Conservation (phyloP, 1,284 basidiomycete genomes). For the Melampsora americana region DNA sequence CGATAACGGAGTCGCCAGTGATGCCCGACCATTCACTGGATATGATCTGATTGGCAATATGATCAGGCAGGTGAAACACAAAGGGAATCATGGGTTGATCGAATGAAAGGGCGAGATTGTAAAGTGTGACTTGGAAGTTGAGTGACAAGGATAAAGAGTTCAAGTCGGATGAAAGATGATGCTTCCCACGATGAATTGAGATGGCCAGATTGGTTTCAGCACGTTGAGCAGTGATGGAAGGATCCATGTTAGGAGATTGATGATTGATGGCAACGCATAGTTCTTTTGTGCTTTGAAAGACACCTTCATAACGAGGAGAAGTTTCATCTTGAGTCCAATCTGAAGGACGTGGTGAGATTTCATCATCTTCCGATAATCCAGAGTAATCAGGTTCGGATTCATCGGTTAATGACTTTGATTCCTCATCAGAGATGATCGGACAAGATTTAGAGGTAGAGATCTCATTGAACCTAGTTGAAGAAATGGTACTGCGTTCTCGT, state of each 20-base stretch:
- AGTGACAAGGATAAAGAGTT: constrained; percentile 14
- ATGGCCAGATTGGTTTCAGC: constrained; percentile 16
- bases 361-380: constrained; percentile 22
- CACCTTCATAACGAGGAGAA: constrained; percentile 30
- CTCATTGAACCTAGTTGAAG: constrained; percentile 4
- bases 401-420: constrained; percentile 28
- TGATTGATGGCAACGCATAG: constrained; percentile 14
- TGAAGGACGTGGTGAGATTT: background rate
- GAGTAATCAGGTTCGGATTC: constrained; percentile 43
- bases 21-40: constrained; percentile 35
- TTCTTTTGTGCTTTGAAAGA: constrained; percentile 41
- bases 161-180: background rate
- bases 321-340: constrained; percentile 37
- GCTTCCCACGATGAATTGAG: constrained; percentile 28
- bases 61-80: constrained; percentile 29
- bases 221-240: constrained; percentile 23
- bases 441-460: constrained; percentile 2
- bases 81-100: constrained; percentile 16
- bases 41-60: constrained; percentile 13
- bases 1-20: constrained; percentile 30
- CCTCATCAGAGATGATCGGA: constrained; percentile 8
- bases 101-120: background rate
- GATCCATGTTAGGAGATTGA: background rate
- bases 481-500: constrained; percentile 22
- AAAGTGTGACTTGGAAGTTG: constrained; percentile 24